These are phyloP conservation scores for Porpolomopsis calyptriformis DNA, from an alignment of 768 basidiomycete genomes.

Conservation along the genomic window DNA sequence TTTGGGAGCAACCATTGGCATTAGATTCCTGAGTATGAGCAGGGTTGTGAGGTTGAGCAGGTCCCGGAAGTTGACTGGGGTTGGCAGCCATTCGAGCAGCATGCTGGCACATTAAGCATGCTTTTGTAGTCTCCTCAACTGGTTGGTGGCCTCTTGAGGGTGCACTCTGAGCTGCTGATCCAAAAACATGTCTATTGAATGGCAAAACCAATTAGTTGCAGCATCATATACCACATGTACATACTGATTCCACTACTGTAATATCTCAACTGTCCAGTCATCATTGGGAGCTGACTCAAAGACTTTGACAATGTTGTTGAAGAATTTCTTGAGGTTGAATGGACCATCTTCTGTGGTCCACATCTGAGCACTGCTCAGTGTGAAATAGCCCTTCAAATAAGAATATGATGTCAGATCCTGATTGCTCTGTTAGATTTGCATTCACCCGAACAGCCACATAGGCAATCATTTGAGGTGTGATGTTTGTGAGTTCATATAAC, in stretches of 20 bases:
- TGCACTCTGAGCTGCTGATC: background rate
- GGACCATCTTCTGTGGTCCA: slow-evolving; percentile 13
- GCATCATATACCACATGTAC: background rate
- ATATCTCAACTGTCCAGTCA: background rate
- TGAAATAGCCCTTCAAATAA: slow-evolving; percentile 16
- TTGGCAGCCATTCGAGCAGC: background rate
- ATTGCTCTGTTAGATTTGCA: background rate
- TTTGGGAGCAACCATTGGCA: too few species aligned
- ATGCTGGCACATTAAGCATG: background rate
- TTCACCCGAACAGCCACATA: slow-evolving; percentile 22
- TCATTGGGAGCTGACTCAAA: slow-evolving; percentile 10
- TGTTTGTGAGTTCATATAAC: slow-evolving; percentile 9
- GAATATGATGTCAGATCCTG: background rate
- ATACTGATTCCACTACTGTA: slow-evolving; percentile 5
- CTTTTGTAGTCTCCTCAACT: background rate
- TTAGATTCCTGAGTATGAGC: too few species aligned
- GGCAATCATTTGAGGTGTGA: slow-evolving; percentile 21
- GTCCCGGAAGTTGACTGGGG: background rate
- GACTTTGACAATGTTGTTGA: slow-evolving; percentile 15
- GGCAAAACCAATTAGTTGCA: background rate
- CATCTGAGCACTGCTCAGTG: slow-evolving; percentile 9
- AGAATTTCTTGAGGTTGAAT: slow-evolving; percentile 13
- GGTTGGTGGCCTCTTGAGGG: background rate
- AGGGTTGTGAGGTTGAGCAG: too few species aligned
- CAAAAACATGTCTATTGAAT: background rate